phyloP scores from a whole-genome alignment of 2,329 filamentous ascomycete species.

The Cercospora beticola region DNA sequence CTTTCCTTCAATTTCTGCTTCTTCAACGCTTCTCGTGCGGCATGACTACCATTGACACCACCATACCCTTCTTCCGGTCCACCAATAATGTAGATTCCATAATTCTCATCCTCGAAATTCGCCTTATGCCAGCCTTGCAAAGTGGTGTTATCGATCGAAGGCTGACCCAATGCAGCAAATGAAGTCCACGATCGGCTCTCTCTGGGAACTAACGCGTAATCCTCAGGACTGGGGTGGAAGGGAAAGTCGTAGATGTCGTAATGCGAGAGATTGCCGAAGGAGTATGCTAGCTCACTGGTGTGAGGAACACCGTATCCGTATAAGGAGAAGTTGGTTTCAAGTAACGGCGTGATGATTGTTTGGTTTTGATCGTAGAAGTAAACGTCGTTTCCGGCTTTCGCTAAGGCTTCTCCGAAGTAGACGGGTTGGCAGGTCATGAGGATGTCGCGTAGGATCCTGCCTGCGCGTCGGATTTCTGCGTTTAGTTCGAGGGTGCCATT shows the following conservation, averaged over 20 bases:
- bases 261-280: slow-evolving; percentile 45
- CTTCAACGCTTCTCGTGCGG: slow-evolving; percentile 31
- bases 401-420: slow-evolving; percentile 44
- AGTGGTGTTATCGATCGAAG: slow-evolving; percentile 40
- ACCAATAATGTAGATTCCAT: slow-evolving; percentile 47
- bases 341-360: slow-evolving; percentile 51
- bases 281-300: slow-evolving; percentile 55
- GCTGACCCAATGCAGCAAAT: slow-evolving; percentile 46
- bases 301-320: slow-evolving; percentile 51
- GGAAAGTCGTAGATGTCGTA: slow-evolving; percentile 45
- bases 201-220: slow-evolving; percentile 44
- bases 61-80: slow-evolving; percentile 47
- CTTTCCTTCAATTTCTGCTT: slow-evolving; percentile 49
- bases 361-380: slow-evolving; percentile 57
- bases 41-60: slow-evolving; percentile 40
- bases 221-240: slow-evolving; percentile 38
- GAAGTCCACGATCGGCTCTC: slow-evolving; percentile 51
- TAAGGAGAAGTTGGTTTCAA: slow-evolving; percentile 38
- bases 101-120: slow-evolving; percentile 33
- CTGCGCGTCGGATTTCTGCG: slow-evolving; percentile 52
- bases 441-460: slow-evolving; percentile 54
- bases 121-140: slow-evolving; percentile 46
- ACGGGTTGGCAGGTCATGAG: slow-evolving; percentile 53
- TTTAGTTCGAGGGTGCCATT: slow-evolving; percentile 39
- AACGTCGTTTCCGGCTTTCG: slow-evolving; percentile 42